These are phyloP conservation scores for Nadsonia commutata DNA, from an alignment of 1,139 yeast genomes.

Conservation along the genomic window DNA sequence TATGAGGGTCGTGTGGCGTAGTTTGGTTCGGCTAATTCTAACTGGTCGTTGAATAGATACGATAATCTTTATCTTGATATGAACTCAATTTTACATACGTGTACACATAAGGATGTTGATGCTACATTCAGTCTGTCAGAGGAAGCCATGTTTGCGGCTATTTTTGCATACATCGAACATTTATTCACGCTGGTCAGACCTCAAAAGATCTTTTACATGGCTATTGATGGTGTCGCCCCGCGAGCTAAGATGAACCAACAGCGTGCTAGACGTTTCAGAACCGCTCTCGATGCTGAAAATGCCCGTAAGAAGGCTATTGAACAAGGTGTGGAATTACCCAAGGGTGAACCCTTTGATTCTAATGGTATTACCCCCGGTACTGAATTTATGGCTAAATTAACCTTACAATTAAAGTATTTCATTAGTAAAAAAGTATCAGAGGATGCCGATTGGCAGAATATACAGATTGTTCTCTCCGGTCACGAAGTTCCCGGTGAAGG, in stretches of 20 bases:
- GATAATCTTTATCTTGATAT: conserved; percentile 91
- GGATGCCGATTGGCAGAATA: conserved; percentile 82
- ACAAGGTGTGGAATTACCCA: conserved; percentile 48
- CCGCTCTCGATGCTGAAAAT: conserved; percentile 84
- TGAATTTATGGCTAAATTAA: conserved; percentile 86
- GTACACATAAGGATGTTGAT: conserved; percentile 57
- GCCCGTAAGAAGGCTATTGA: conserved; percentile 49
- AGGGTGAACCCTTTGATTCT: conserved; percentile 52
- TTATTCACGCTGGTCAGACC: conserved; percentile 81
- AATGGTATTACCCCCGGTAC: conserved; percentile 99
- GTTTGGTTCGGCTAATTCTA: too few species aligned
- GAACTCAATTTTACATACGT: conserved; percentile 74
- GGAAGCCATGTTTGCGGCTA: conserved; percentile 85
- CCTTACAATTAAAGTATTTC: conserved; percentile 74
- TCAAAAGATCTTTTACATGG: conserved; percentile 73
- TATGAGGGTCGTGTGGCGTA: background rate
- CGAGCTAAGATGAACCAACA: conserved; percentile 99
- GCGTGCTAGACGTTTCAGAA: conserved; percentile 88
- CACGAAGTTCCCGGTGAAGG: conserved; percentile 99
- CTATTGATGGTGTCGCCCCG: conserved; percentile 98
- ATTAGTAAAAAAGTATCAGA: conserved; percentile 72
- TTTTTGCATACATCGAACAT: conserved; percentile 89
- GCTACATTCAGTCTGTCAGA: conserved; percentile 41
- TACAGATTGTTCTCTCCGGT: conserved; percentile 79
- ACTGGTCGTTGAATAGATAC: too few species aligned